phyloP scores from a whole-genome alignment of 768 basidiomycete species.

The Xerocomus potaroensis region DNA sequence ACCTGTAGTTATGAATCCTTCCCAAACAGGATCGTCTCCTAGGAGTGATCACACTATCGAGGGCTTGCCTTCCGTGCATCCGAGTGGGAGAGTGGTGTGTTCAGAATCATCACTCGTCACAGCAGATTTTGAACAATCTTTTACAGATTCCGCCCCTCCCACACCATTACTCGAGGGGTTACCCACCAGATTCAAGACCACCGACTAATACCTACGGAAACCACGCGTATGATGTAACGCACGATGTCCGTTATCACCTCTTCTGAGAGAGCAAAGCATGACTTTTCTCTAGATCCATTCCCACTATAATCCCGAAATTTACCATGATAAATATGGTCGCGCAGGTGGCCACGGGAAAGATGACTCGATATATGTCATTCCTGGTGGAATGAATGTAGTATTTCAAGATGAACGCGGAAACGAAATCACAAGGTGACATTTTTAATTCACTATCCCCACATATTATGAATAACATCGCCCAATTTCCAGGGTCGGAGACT shows the following conservation, averaged over 20 bases:
- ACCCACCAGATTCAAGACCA: conserved; percentile 15
- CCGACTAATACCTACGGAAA: conserved; percentile 31
- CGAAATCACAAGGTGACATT: conserved; percentile 54
- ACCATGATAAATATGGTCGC: conserved; percentile 21
- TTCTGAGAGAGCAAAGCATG: background rate
- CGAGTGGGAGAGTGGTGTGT: conserved; percentile 26
- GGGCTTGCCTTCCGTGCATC: conserved; percentile 21
- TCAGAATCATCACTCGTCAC: background rate
- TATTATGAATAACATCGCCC: conserved; percentile 1
- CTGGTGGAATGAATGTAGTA: conserved; percentile 58
- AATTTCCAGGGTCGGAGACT: conserved; percentile 48
- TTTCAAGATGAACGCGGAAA: conserved; percentile 65
- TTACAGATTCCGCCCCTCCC: conserved; percentile 29
- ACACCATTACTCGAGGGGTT: conserved; percentile 16
- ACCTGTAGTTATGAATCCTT: conserved; percentile 20
- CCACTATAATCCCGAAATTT: conserved; percentile 20
- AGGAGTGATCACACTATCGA: conserved; percentile 33
- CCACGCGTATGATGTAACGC: conserved; percentile 16
- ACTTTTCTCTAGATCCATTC: conserved; percentile 21
- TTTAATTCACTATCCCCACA: background rate
- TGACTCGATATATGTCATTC: conserved; percentile 52
- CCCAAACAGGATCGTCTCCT: conserved; percentile 19
- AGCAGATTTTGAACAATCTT: background rate
- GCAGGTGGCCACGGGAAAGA: conserved; percentile 17
- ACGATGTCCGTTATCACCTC: conserved; percentile 7